These are phyloP conservation scores for Falciphora oryzae DNA, from an alignment of 2,329 filamentous ascomycete genomes.

Conservation along the genomic window DNA sequence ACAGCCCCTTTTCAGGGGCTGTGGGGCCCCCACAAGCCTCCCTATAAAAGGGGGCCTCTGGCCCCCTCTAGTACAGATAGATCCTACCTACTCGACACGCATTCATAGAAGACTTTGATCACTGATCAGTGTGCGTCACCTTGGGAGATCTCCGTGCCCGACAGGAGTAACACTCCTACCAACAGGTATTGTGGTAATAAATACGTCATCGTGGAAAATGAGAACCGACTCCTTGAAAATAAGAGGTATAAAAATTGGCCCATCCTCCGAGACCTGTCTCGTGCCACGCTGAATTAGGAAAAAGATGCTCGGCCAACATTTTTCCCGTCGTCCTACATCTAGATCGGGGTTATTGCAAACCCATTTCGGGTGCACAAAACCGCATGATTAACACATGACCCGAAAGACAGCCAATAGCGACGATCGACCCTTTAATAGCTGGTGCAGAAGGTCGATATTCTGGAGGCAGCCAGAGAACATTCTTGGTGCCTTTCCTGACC, in stretches of 20 bases:
- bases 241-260: not conserved
- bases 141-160: too few relatives aligned
- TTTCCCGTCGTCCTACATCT: not conserved
- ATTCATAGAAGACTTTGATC: too few relatives aligned
- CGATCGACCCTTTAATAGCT: not conserved
- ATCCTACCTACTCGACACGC: too few relatives aligned
- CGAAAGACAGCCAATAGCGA: not conserved
- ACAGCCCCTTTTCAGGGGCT: too few relatives aligned
- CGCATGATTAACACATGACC: not conserved
- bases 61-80: too few relatives aligned
- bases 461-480: constrained; percentile 2
- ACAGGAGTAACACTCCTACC: too few relatives aligned
- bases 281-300: not conserved
- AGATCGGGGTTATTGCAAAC: not conserved
- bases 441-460: not conserved
- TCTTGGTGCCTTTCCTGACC: not conserved
- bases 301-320: not conserved
- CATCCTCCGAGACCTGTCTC: not conserved
- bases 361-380: constrained; percentile 1
- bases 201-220: not conserved
- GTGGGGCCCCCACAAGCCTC: too few relatives aligned
- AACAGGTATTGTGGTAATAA: too few relatives aligned
- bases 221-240: not conserved
- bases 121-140: too few relatives aligned
- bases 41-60: too few relatives aligned